Evolutionary conservation across 2,329 filamentous ascomycete species (phyloP).

Genomic region (Mariannaea elegans): DNA sequence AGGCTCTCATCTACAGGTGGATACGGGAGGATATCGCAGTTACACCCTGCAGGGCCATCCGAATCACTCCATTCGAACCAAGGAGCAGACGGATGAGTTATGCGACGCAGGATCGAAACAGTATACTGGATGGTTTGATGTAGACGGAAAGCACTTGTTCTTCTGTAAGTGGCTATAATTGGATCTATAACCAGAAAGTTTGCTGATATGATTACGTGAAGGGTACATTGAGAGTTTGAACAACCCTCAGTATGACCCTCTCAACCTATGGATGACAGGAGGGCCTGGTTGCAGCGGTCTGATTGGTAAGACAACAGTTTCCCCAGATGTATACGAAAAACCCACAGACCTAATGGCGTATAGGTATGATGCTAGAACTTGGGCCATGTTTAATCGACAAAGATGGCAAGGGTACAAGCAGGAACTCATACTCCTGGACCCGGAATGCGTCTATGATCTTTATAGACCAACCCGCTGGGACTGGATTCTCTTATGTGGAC

Average conservation of each 20-base stretch:
- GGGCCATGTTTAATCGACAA: slow-evolving; percentile 29
- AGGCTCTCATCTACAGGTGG: too few relatives aligned
- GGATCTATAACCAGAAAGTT: too few relatives aligned
- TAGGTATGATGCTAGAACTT: slow-evolving; percentile 30
- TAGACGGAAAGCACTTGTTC: slow-evolving; percentile 29
- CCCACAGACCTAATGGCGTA: not conserved
- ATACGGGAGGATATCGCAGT: too few relatives aligned
- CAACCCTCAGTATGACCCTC: slow-evolving; percentile 22
- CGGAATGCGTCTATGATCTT: slow-evolving; percentile 35
- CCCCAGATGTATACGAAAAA: too few relatives aligned
- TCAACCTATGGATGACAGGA: slow-evolving; percentile 33
- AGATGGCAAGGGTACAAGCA: slow-evolving; percentile 19
- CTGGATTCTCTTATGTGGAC: slow-evolving; percentile 35
- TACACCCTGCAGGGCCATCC: too few relatives aligned
- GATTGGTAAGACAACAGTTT: slow-evolving; percentile 8
- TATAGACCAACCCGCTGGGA: slow-evolving; percentile 32
- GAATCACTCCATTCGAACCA: slow-evolving; percentile 29
- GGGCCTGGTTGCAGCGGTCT: slow-evolving; percentile 30
- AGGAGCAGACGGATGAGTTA: slow-evolving; percentile 23
- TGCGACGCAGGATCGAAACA: slow-evolving; percentile 33
- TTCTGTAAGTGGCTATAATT: slow-evolving; percentile 22
- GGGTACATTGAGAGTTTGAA: slow-evolving; percentile 34
- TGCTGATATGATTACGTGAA: too few relatives aligned
- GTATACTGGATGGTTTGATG: slow-evolving; percentile 32
- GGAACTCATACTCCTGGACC: slow-evolving; percentile 33